Percentiles rank a stretch among this genome's conserved stretches.
Evolutionary conservation across 2,329 filamentous ascomycete species (phyloP).

Genomic region (Intubia oerlemansii): DNA sequence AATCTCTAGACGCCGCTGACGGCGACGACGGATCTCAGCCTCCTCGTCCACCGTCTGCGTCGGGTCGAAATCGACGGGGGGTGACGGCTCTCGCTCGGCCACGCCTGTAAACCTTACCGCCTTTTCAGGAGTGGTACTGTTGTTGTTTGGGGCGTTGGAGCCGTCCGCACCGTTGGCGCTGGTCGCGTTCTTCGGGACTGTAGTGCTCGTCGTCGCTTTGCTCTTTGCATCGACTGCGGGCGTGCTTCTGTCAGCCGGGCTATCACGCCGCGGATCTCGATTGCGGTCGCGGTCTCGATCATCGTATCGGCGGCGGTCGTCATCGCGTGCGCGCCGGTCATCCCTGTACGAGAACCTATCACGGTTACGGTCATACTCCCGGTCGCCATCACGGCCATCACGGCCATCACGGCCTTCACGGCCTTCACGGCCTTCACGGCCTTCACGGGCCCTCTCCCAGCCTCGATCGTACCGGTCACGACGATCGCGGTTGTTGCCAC

Average conservation of each 20-base stretch:
- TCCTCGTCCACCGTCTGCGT: slow-evolving; percentile 54
- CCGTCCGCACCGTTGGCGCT: background rate
- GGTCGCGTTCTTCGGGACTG: background rate
- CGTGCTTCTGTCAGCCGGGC: background rate
- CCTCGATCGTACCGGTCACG: slow-evolving; percentile 9
- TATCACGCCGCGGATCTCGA: background rate
- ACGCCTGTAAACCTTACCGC: too few species aligned
- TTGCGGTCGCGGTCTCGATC: background rate
- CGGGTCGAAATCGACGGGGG: slow-evolving; percentile 15
- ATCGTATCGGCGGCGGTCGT: slow-evolving; percentile 11
- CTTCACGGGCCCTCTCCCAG: too few species aligned
- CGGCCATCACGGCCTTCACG: slow-evolving; percentile 13
- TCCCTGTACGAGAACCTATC: slow-evolving; percentile 12
- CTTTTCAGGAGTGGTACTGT: too few species aligned
- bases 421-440: slow-evolving; percentile 13
- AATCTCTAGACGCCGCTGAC: slow-evolving; percentile 66
- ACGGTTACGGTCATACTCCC: slow-evolving; percentile 12
- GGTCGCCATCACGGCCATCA: slow-evolving; percentile 12
- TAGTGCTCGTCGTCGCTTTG: background rate
- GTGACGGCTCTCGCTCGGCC: too few species aligned
- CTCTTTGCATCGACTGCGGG: background rate
- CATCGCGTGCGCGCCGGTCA: slow-evolving; percentile 11
- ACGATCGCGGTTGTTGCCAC: slow-evolving; percentile 10
- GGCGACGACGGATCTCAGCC: slow-evolving; percentile 64
- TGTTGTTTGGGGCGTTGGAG: too few species aligned